Percentiles rank a stretch among this genome's conserved stretches.
phyloP scores from a whole-genome alignment of 1,139 yeast species.

The Petasospora fabianii region DNA sequence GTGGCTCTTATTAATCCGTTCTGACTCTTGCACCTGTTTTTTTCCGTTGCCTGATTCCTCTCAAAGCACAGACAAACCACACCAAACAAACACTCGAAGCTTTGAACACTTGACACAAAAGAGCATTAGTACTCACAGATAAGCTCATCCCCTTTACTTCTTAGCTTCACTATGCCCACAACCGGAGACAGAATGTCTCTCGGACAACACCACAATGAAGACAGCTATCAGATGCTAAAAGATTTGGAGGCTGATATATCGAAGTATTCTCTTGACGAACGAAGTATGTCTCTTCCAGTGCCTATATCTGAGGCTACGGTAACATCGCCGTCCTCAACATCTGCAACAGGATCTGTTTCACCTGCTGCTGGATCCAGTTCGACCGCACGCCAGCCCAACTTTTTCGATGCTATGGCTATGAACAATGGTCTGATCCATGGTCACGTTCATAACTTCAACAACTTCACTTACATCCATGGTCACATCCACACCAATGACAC shows the following conservation, averaged over 20 bases:
- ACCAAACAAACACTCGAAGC: too few species aligned
- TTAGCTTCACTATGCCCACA: too few species aligned
- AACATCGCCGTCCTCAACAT: background rate
- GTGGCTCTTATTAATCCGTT: too few species aligned
- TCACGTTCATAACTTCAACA: slow-evolving; percentile 61
- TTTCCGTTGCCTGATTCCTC: too few species aligned
- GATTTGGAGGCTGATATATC: slow-evolving; percentile 10
- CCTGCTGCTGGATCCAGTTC: background rate
- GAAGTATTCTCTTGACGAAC: slow-evolving; percentile 8
- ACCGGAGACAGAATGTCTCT: too few species aligned
- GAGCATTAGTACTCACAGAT: too few species aligned
- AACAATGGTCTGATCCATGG: slow-evolving; percentile 56
- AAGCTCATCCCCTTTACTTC: too few species aligned
- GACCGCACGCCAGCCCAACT: background rate
- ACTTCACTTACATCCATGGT: slow-evolving; percentile 66
- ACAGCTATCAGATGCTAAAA: background rate
- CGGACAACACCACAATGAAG: background rate
- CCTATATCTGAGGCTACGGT: background rate
- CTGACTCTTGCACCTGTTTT: too few species aligned
- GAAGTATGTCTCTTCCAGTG: background rate
- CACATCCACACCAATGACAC: slow-evolving; percentile 48
- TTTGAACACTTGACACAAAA: too few species aligned
- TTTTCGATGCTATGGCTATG: background rate
- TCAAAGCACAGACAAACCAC: too few species aligned
- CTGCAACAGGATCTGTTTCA: background rate